Base-by-base conservation (phyloP, 176 grass and related monocot species). In the Oryza australiensis region DNA sequence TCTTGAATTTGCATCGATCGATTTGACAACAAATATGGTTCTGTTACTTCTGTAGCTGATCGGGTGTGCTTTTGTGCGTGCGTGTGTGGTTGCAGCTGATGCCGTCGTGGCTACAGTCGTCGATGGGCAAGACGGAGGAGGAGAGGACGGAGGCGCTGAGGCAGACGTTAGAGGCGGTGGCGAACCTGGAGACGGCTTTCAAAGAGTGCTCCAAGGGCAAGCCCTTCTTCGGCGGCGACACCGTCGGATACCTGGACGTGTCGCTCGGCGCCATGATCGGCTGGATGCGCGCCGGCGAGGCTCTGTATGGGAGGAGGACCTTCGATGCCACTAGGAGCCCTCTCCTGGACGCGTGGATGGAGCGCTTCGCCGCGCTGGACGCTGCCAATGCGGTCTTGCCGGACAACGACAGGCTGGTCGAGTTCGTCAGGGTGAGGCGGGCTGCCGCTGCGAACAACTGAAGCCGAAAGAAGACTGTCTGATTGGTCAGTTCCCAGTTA, bases 141-240 rank as follows among this genome's bases (percentile, higher is more conserved):
- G 43, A 46, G 43, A 46, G 2, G 43, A 12, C 12, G 43, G 43
- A 46, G 43, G 43, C 43, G 43, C 11, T 46, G 43, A 46, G 4
- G 2, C 12, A 46, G 43, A 14, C 12, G 43, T 3, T 11, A 4
- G 43, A 13, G 43, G 43, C 43, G 34, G 34, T 35, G 34, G 7
- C 34, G 34, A 35, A 35, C 34, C 34, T 35, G 34, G 34, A 35
- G 34, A 35, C 34, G 34, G 34, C 34, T 5, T 35, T 35, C 34
- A 35, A 35, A 7, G 86, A 88, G 0, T 77, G 78, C 34, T 26
- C 18, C 24, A 57, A 76, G 60, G 86, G 92, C 8, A 86, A 78
- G 55, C 29, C 23, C 18, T 94, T 94, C 83, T 94, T 94, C 23
- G 88, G 85, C 26, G 86, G 92, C n/a, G 88, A 86, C 12, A 77